These are phyloP conservation scores for Brassica rapa DNA, from an alignment of 345 rosid species.

Conservation along the genomic window DNA sequence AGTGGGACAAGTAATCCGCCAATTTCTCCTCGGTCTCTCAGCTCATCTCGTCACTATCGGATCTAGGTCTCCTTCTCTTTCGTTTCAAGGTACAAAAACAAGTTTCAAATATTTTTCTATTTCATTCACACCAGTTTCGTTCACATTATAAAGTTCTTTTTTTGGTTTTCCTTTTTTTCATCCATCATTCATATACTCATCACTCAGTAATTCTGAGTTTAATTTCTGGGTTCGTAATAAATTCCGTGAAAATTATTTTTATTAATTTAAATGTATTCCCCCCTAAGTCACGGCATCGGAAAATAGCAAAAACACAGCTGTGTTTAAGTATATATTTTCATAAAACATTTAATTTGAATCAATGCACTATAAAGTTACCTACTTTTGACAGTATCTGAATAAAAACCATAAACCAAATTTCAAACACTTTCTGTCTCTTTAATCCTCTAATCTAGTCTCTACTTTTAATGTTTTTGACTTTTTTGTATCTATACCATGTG, in stretches of 20 bases:
- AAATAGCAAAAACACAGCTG: constrained; percentile 40
- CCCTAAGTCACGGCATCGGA: constrained; percentile 39
- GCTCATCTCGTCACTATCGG: constrained; percentile 40
- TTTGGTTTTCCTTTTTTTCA: background rate
- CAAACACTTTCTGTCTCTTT: constrained; percentile 10
- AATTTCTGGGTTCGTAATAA: constrained; percentile 14
- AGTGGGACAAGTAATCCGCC: constrained; percentile 28
- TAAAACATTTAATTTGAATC: constrained; percentile 16
- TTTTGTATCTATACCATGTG: constrained; percentile 29
- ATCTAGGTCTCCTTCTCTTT: constrained; percentile 50
- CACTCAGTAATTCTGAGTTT: constrained; percentile 1
- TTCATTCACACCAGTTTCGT: constrained; percentile 13
- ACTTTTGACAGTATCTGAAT: constrained; percentile 33
- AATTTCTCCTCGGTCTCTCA: constrained; percentile 41
- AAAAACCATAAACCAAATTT: constrained; percentile 22
- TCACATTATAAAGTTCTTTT: background rate
- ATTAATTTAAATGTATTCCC: constrained; percentile 22
- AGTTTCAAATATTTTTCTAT: constrained; percentile 13
- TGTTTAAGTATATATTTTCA: background rate
- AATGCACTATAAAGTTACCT: constrained; percentile 28
- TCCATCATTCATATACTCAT: background rate
- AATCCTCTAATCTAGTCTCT: constrained; percentile 9
- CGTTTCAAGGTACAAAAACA: constrained; percentile 38
- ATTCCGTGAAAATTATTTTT: background rate
- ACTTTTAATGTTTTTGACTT: background rate